Base-by-base conservation (phyloP, 2,329 filamentous ascomycete genomes). In the Drechslera avenae region DNA sequence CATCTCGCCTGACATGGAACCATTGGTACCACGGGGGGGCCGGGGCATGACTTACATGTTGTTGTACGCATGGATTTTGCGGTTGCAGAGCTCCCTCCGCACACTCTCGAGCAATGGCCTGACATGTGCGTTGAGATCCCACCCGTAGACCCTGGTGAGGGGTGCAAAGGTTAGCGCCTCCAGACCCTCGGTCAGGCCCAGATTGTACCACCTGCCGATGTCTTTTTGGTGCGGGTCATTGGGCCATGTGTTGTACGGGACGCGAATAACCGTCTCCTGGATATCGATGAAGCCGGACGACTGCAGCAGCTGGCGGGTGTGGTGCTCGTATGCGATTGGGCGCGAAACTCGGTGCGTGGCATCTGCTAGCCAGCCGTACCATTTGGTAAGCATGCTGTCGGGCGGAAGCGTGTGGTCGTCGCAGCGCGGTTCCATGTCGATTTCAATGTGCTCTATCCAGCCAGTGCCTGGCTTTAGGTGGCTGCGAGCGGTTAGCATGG, bases 401-500 rank as follows among this genome's bases (percentile, higher is more conserved):
- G 74, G 59, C 9, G 83, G 79, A 12, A 89, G 74, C 1, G 84
- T 83, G 30, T 81, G 80, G 62, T 89, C 85, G 56, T 91, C 87
- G 66, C 85, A 88, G 43, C 84, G 84, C 14, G 91, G 90, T 39
- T 83, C 79, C 73, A 89, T 89, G 73, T 97, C 91, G 46, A 97
- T 88, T 71, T 97, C 93, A 39, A 96, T 84, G 61, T 96, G 91
- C 73, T 97, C 92, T 47, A 97, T 81, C 68, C 81, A 83, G 46
- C 92, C 93, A 33, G 78, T 81, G 1, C 87, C 86, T 1, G 91
- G 90, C 62, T 85, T 86, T 19, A 97, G 80, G 67, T 95, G 89
- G 45, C 88, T 91, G 57, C 33, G 40, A n/a, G 12, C 2, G 12
- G 50, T 72, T 65, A 73, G 67, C 54, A 45, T 33, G 30, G 46